phyloP scores from a whole-genome alignment of 805 yeast genomes.

The Lipomyces lipofer region DNA sequence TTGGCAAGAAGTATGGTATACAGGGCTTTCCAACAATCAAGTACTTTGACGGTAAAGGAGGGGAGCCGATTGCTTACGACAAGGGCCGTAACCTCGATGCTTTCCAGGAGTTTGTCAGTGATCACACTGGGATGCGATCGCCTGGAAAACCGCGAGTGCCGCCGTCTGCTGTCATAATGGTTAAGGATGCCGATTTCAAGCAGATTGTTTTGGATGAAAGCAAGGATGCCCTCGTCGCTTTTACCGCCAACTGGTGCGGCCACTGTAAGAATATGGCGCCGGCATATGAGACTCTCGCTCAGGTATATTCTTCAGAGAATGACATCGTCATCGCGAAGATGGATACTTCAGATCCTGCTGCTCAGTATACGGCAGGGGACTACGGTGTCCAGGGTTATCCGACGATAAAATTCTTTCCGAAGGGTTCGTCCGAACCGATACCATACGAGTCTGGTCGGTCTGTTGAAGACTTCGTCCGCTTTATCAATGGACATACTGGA shows the following conservation, averaged over 20 bases:
- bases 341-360: slow-evolving; percentile 50
- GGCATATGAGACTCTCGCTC: slow-evolving; percentile 51
- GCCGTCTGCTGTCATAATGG: slow-evolving; percentile 26
- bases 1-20: slow-evolving; percentile 67
- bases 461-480: slow-evolving; percentile 51
- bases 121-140: slow-evolving; percentile 28
- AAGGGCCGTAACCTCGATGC: slow-evolving; percentile 52
- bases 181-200: slow-evolving; percentile 49
- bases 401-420: slow-evolving; percentile 52
- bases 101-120: slow-evolving; percentile 54
- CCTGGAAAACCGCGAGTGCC: slow-evolving; percentile 14
- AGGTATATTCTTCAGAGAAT: slow-evolving; percentile 46
- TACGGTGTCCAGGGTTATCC: slow-evolving; percentile 55
- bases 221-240: slow-evolving; percentile 49
- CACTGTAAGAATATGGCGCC: slow-evolving; percentile 58
- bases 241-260: slow-evolving; percentile 62
- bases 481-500: slow-evolving; percentile 46
- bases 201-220: slow-evolving; percentile 42
- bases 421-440: slow-evolving; percentile 46
- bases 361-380: slow-evolving; percentile 43
- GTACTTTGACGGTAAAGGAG: slow-evolving; percentile 31
- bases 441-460: slow-evolving; percentile 56
- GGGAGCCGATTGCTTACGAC: slow-evolving; percentile 33
- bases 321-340: slow-evolving; percentile 49
- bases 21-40: slow-evolving; percentile 83